These are phyloP conservation scores for Termitomyces sp. DNA, from an alignment of 768 basidiomycete species.

Conservation along the genomic window DNA sequence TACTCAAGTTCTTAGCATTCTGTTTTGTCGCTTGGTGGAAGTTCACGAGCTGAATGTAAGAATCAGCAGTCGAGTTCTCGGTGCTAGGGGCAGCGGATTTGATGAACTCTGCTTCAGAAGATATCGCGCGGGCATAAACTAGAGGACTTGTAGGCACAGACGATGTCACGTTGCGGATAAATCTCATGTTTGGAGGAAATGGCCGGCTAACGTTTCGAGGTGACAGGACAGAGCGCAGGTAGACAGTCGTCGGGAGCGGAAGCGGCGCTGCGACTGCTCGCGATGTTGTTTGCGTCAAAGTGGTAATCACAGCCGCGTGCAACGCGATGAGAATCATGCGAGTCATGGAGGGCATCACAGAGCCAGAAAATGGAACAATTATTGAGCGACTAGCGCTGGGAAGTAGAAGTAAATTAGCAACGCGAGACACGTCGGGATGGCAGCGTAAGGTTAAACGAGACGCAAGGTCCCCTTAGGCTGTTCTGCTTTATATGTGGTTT, in stretches of 20 bases:
- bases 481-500: slow-evolving; percentile 12
- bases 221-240: slow-evolving; percentile 18
- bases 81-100: background rate
- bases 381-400: slow-evolving; percentile 29
- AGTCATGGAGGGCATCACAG: slow-evolving; percentile 30
- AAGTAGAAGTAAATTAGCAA: slow-evolving; percentile 7
- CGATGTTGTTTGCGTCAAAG: slow-evolving; percentile 24
- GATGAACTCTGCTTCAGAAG: background rate
- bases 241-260: slow-evolving; percentile 25
- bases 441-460: slow-evolving; percentile 10
- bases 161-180: slow-evolving; percentile 9
- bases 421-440: slow-evolving; percentile 11
- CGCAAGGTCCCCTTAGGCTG: background rate
- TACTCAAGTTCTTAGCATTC: slow-evolving; percentile 28
- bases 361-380: slow-evolving; percentile 14
- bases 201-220: background rate
- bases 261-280: slow-evolving; percentile 35
- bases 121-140: background rate
- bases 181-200: slow-evolving; percentile 10
- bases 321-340: slow-evolving; percentile 38
- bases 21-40: slow-evolving; percentile 12
- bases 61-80: slow-evolving; percentile 1
- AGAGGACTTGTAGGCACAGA: slow-evolving; percentile 1
- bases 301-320: slow-evolving; percentile 36
- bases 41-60: slow-evolving; percentile 4